Evolutionary conservation across 2,329 filamentous ascomycete species (phyloP).

Genomic region (Knoxdaviesia capensis): DNA sequence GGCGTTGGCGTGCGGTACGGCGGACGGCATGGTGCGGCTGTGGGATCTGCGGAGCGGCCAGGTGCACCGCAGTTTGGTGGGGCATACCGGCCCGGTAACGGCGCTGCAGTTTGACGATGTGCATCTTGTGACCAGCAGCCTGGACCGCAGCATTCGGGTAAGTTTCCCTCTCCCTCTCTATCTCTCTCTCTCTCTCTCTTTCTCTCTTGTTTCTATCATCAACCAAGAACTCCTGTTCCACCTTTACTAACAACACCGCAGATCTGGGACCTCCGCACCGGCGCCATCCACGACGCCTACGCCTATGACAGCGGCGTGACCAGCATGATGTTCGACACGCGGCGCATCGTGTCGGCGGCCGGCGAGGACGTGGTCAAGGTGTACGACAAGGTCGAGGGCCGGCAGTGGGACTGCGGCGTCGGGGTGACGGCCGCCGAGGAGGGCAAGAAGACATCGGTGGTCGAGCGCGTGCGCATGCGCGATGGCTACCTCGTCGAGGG

Average conservation of each 20-base stretch:
- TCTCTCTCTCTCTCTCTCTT: background rate
- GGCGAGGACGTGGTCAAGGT: slow-evolving; percentile 92
- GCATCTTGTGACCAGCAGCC: slow-evolving; percentile 79
- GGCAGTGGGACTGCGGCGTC: slow-evolving; percentile 91
- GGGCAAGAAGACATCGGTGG: slow-evolving; percentile 36
- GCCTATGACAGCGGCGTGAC: slow-evolving; percentile 85
- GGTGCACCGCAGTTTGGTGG: slow-evolving; percentile 88
- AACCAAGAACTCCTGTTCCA: background rate
- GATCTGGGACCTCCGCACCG: slow-evolving; percentile 98
- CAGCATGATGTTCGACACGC: slow-evolving; percentile 90
- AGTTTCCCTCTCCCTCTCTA: slow-evolving; percentile 18
- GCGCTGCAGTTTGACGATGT: slow-evolving; percentile 92
- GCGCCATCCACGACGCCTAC: slow-evolving; percentile 87
- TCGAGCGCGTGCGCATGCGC: slow-evolving; percentile 76
- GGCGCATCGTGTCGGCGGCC: slow-evolving; percentile 75
- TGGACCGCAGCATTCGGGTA: slow-evolving; percentile 86
- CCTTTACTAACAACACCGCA: slow-evolving; percentile 19
- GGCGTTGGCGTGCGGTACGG: slow-evolving; percentile 85
- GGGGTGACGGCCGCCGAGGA: slow-evolving; percentile 52
- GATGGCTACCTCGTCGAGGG: slow-evolving; percentile 92
- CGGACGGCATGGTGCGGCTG: slow-evolving; percentile 87
- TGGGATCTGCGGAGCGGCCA: slow-evolving; percentile 96
- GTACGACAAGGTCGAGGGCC: slow-evolving; percentile 89
- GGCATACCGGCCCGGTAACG: slow-evolving; percentile 87
- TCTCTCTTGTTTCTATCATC: background rate